Evolutionary conservation across 2,329 filamentous ascomycete species (phyloP).

Genomic region (Drechslera avenae): DNA sequence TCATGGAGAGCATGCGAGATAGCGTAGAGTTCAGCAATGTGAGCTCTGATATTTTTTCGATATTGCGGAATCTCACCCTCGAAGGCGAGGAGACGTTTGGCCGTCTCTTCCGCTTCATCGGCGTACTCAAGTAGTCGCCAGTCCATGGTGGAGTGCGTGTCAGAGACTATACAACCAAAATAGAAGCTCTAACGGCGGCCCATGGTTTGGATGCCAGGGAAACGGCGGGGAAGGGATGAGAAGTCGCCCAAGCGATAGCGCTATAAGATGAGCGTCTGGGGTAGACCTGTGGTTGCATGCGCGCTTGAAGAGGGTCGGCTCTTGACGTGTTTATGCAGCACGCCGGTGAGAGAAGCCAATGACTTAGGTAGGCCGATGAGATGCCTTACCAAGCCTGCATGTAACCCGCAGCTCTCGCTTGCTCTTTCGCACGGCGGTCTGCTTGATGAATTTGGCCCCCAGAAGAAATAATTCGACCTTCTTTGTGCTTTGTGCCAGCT

Average conservation of each 20-base stretch:
- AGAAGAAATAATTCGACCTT: conserved; percentile 21
- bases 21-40: conserved; percentile 61
- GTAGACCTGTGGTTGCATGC: conserved; percentile 32
- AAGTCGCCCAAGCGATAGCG: conserved; percentile 31
- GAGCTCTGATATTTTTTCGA: conserved; percentile 58
- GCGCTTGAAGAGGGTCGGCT: conserved; percentile 31
- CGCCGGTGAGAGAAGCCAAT: conserved; percentile 42
- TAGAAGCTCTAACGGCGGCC: conserved; percentile 19
- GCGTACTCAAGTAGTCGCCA: conserved; percentile 49
- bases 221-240: conserved; percentile 15
- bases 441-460: conserved; percentile 38
- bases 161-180: conserved; percentile 27
- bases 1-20: conserved; percentile 58
- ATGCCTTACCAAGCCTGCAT: conserved; percentile 39
- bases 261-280: conserved; percentile 34
- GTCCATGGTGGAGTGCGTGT: conserved; percentile 44
- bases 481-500: conserved; percentile 19
- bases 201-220: conserved; percentile 22
- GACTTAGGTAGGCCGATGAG: conserved; percentile 41
- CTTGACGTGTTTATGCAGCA: conserved; percentile 47
- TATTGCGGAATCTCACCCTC: conserved; percentile 57
- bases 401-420: conserved; percentile 37
- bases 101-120: conserved; percentile 59
- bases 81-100: conserved; percentile 57
- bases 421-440: conserved; percentile 30